phyloP scores from a whole-genome alignment of 2,329 filamentous ascomycete genomes.

The Cytospora mali region DNA sequence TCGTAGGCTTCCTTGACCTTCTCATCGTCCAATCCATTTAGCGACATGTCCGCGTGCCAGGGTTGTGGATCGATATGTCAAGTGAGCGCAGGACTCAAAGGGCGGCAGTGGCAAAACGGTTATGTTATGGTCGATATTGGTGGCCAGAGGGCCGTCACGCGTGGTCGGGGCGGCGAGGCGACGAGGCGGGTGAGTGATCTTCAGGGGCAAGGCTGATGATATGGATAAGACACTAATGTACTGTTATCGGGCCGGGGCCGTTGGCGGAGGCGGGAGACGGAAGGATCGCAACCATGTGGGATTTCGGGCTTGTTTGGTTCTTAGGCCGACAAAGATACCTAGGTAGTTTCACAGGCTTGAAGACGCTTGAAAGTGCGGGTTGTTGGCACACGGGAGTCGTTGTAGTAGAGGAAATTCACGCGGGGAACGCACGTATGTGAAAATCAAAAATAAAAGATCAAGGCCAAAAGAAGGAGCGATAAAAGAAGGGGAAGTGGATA shows the following conservation, averaged over 20 bases:
- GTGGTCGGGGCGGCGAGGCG: conserved; percentile 11
- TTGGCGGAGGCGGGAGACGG: conserved; percentile 22
- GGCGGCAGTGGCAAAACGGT: conserved; percentile 1
- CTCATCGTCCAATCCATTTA: conserved; percentile 88
- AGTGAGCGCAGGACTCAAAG: background rate
- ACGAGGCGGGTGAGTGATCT: conserved; percentile 17
- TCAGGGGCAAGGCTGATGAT: conserved; percentile 21
- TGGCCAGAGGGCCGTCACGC: conserved; percentile 4
- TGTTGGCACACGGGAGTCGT: background rate
- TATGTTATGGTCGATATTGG: conserved; percentile 2
- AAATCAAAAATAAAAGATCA: background rate
- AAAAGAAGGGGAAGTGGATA: background rate
- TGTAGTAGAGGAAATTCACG: background rate
- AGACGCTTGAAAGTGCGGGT: background rate
- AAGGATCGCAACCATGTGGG: conserved; percentile 25
- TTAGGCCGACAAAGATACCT: conserved; percentile 2
- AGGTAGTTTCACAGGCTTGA: background rate
- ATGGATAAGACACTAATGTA: conserved; percentile 1
- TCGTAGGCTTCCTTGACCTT: conserved; percentile 85
- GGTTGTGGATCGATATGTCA: background rate
- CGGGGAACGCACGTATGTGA: no score
- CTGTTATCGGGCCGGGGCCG: conserved; percentile 15
- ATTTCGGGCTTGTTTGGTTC: background rate
- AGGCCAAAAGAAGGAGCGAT: background rate
- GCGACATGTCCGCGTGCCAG: conserved; percentile 68